Base-by-base conservation (phyloP, 2,329 filamentous ascomycete species). In the Teratosphaeria viscida region DNA sequence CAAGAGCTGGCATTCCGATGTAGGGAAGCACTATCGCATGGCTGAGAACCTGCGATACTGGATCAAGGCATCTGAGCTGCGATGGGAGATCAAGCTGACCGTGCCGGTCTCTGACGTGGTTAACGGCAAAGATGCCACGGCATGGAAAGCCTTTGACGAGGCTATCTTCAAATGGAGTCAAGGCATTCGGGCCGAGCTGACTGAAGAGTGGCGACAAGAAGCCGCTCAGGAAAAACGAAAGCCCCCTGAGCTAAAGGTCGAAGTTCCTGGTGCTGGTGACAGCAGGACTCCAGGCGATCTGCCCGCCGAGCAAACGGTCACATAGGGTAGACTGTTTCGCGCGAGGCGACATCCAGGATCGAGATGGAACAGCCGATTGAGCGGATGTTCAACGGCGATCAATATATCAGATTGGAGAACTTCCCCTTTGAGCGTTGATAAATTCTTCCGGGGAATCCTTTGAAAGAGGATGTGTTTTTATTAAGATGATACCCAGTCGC, bases 1-100 rank as follows among this genome's bases (percentile, higher is more conserved):
- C 70, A 90, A 90, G 60, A 82, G 83, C 10, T 96, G 88, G 73
- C 94, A 97, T 73, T 86, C 85, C n/a, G 91, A 99, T 73, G 92
- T 94, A 10, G 86, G 85, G 61, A 97, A 97, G 75, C 94, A 94
- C 0, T 99, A 99, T 73, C 87, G 94, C 55, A 87, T 87, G 63
- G 90, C 92, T 2, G 94, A 99, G 67, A 99, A 99, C 72, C 80
- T 99, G 62, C 85, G 91, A 49, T 99, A 88, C 78, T 99, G 94
- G 92, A 83, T 89, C 75, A 99, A 99, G 77, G 94, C 92, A 1
- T 91, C 92, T 7, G 92, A 99, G 76, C 80, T 97, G 60, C 85
- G 94, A 59, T 99, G 92, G 86, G 94, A 97, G 75, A 83, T 92
- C 47, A 82, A 88, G 66, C 79, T 97, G 57, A 84, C 87, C 63